Conservation (phyloP, 2,329 filamentous ascomycete species). For the Verticillium longisporum region DNA sequence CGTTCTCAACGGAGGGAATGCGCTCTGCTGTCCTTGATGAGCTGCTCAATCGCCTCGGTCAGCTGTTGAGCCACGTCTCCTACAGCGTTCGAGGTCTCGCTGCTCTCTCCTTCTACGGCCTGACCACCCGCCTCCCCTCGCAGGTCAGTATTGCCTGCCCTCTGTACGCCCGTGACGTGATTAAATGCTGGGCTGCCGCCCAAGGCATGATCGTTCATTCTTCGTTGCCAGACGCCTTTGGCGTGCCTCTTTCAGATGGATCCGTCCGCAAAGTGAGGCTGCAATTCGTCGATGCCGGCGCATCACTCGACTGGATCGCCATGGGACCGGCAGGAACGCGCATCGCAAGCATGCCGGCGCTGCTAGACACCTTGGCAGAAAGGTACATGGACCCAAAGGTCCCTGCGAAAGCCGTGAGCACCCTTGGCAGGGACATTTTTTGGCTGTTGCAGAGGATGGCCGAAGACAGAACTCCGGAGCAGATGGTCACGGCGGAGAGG, state of each 20-base stretch:
- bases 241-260: constrained; percentile 31
- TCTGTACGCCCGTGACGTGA: constrained; percentile 21
- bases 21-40: constrained; percentile 21
- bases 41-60: constrained; percentile 30
- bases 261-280: constrained; percentile 25
- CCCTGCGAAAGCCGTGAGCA: constrained; percentile 5
- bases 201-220: constrained; percentile 21
- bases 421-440: constrained; percentile 21
- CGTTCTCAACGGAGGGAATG: constrained; percentile 13
- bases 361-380: constrained; percentile 26
- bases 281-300: constrained; percentile 23
- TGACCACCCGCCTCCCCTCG: constrained; percentile 17
- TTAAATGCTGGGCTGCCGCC: constrained; percentile 32
- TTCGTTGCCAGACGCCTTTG: constrained; percentile 31
- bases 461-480: constrained; percentile 9
- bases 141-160: constrained; percentile 36
- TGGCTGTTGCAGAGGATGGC: constrained; percentile 27
- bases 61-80: constrained; percentile 31
- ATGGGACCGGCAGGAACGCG: background rate
- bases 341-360: constrained; percentile 25
- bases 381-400: constrained; percentile 19
- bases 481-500: constrained; percentile 8
- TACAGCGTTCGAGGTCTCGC: constrained; percentile 40
- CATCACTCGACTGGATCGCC: constrained; percentile 9
- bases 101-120: constrained; percentile 38